Percentiles rank a stretch among this genome's conserved stretches.
phyloP scores from a whole-genome alignment of 306 rosid species.

The Rosa rugosa region DNA sequence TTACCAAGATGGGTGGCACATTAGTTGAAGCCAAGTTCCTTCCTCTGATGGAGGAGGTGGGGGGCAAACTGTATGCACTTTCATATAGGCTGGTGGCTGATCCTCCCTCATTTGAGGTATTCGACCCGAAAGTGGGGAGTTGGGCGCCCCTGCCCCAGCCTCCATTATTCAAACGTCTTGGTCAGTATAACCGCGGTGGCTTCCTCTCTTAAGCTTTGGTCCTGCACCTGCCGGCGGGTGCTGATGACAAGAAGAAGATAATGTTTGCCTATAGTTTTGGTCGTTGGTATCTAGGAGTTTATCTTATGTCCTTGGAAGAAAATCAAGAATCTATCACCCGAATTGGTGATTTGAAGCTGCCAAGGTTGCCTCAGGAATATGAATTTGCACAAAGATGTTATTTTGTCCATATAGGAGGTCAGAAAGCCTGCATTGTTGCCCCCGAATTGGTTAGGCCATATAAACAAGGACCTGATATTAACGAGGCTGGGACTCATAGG shows the following conservation, averaged over 20 bases:
- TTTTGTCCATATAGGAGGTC: background rate
- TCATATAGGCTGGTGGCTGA: background rate
- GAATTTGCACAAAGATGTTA: background rate
- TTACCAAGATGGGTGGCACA: background rate
- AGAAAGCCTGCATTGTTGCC: background rate
- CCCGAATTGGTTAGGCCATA: background rate
- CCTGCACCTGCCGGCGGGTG: background rate
- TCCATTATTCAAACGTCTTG: background rate
- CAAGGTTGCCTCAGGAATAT: background rate
- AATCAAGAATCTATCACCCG: background rate
- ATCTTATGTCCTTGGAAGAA: background rate
- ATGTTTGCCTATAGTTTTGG: background rate
- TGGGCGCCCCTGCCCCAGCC: background rate
- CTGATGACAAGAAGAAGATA: background rate
- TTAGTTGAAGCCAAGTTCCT: background rate
- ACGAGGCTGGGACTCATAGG: no score
- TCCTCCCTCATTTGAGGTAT: background rate
- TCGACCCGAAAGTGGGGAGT: background rate
- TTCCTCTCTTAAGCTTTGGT: background rate
- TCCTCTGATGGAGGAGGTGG: background rate
- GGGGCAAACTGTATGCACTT: background rate
- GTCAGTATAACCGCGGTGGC: no score
- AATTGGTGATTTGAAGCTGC: background rate
- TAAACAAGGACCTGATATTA: no score
- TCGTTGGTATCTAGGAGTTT: background rate